Conservation (phyloP, 129 eudicot species). For the Cynara cardunculus region DNA sequence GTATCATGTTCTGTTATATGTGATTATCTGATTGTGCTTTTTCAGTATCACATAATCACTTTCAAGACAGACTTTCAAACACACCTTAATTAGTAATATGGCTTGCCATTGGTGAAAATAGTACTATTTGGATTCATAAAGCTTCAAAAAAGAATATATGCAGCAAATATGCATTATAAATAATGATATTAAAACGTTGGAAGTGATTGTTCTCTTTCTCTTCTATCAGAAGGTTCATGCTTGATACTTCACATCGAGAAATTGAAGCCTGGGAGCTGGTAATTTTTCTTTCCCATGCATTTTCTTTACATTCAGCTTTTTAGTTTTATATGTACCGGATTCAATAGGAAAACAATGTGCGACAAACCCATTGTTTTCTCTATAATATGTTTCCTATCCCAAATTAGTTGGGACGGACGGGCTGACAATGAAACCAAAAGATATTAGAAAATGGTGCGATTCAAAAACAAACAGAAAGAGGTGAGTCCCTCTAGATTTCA, state of each 20-base stretch:
- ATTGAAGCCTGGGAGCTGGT: slow-evolving; percentile 93
- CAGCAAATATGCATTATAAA: background rate
- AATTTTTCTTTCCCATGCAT: slow-evolving; percentile 10
- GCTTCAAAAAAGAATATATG: slow-evolving; percentile 3
- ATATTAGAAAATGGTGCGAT: too few species aligned
- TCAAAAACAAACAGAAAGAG: too few species aligned
- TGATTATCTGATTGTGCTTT: background rate
- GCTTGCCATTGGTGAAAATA: background rate
- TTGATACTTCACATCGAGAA: slow-evolving; percentile 32
- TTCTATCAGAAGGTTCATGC: slow-evolving; percentile 47
- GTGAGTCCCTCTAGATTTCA: too few species aligned
- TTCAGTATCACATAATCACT: background rate
- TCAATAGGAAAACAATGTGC: background rate
- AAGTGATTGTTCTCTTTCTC: slow-evolving; percentile 2
- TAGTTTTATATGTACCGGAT: background rate
- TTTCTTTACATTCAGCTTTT: background rate
- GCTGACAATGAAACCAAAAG: background rate
- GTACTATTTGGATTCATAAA: background rate
- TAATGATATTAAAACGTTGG: background rate
- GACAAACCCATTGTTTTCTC: background rate
- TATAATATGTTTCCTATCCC: background rate
- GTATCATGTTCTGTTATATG: background rate
- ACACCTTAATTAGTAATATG: too few species aligned
- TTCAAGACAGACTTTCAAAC: background rate
- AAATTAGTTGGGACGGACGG: background rate